Base-by-base conservation (phyloP, 176 grass and related monocot species). In the Rhipidocladum racemiflorum region DNA sequence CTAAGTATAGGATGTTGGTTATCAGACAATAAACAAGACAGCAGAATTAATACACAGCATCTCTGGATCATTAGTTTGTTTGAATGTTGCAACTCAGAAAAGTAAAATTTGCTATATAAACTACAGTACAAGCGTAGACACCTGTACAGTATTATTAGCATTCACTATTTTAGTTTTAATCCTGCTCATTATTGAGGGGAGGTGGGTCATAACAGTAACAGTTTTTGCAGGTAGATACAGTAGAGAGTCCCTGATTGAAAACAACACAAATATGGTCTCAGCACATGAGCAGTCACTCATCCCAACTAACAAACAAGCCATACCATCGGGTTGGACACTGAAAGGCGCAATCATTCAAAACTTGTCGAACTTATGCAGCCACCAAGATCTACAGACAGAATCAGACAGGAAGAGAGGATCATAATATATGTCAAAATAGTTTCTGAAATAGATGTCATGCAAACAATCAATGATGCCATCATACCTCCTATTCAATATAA, bases 301-400 rank as follows among this genome's bases (percentile, higher is more conserved):
- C 70, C 18, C 70, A 51, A 72, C 45, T 7, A 50, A 72, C 48
- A 74, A 35, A 54, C 70, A 54, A 18, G 46, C 9, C 6, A 35
- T n/a, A n/a, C 48, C 46, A 73, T 54, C 46, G 12, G 56, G 59
- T 70, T 70, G 28, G 16, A 59, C 30, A 70, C 32, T 20, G 35
- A 29, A 81, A 70, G 48, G 49, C 15, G 9, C 65, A 70, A 59
- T 69, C 50, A 59, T 70, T 59, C 65, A 68, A 11, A 81, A 56
- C 50, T 59, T 81, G 65, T 81, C 50, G 65, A 81, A 23, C 65
- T 57, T 70, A 70, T 55, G 49, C 34, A 55, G 35, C 62, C 64
- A 81, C 78, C 64, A 45, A 6, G 23, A 30, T 77, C 34, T 62
- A 42, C 57, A 61, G 57, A 29, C 6, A 23, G 40, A 63, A 45